These are phyloP conservation scores for Tetracentron sinense DNA, from an alignment of 164 flowering plant genomes.

Conservation along the genomic window DNA sequence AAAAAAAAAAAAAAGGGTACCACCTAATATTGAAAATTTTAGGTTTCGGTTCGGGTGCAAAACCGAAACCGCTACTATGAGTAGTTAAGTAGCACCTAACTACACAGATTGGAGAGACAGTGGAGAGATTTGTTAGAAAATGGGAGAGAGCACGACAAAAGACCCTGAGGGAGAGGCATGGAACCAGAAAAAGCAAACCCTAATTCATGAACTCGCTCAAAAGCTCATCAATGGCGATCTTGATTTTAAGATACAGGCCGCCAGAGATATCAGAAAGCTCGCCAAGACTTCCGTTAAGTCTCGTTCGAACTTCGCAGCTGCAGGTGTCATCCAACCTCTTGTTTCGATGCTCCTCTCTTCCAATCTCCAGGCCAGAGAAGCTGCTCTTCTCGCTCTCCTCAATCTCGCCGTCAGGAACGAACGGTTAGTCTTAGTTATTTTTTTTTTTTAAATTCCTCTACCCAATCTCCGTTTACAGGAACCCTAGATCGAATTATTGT, in stretches of 20 bases:
- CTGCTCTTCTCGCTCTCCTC: conserved; percentile 70
- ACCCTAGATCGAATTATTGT: not conserved
- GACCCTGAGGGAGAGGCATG: conserved; percentile 17
- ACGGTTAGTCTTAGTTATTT: conserved; percentile 27
- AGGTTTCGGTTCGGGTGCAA: too few relatives aligned
- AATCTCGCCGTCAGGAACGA: conserved; percentile 74
- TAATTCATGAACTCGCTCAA: conserved; percentile 21
- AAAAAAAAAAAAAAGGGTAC: too few relatives aligned
- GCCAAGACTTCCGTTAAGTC: conserved; percentile 45
- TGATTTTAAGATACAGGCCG: conserved; percentile 52
- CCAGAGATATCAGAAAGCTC: conserved; percentile 55
- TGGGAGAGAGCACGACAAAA: not conserved
- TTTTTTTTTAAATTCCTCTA: not conserved
- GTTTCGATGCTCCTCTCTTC: conserved; percentile 50
- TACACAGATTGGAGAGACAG: too few relatives aligned
- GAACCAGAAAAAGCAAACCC: conserved; percentile 25
- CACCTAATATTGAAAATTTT: too few relatives aligned
- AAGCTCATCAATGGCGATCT: conserved; percentile 44
- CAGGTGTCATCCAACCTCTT: conserved; percentile 64
- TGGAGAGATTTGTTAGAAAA: not conserved
- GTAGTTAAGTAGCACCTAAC: too few relatives aligned
- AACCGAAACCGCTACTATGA: too few relatives aligned
- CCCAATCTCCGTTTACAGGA: not conserved
- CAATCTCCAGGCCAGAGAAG: conserved; percentile 43
- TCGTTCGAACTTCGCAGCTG: conserved; percentile 47